Base-by-base conservation (phyloP, 345 rosid species). In the Luvunga scandens region DNA sequence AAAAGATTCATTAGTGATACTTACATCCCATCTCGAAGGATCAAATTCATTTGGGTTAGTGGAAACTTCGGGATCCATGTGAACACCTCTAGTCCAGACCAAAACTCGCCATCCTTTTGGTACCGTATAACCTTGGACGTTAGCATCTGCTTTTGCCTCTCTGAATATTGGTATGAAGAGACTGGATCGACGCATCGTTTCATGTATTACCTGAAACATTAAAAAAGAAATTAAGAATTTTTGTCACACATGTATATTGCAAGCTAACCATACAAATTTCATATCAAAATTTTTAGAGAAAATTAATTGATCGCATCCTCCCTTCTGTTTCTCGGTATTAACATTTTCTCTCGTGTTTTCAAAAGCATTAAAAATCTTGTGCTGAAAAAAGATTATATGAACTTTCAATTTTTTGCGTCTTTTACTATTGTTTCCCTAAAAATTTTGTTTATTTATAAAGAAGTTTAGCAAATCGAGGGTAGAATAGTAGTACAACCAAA, bases 51-150 rank as follows among this genome's bases (percentile, higher is more conserved):
- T 77, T 8, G 91, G 91, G 62, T 87, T 69, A 1, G 80, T 31
- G 69, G 79, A 83, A 67, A 75, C 59, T 76, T 87, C 84, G 62
- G 88, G 80, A 69, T 88, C 87, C 73, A 83, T 68, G 38, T 88
- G 91, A 62, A 87, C 86, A 45, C 79, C 84, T 60, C 90, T 88
- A 73, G 76, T 82, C 88, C 91, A 87, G 6, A 86, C 81, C 75
- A 88, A 55, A 67, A 88, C 87, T 71, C 84, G 86, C 93, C 91
- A 90, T 4, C 90, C 91, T 81, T 88, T 86, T 48, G 91, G 91
- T 48, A 89, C 77, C n/a, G 83, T 57, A 30, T 88, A 88, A 60
- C 88, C 86, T 60, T 71, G 77, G 18, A 81, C 28, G 2, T 36
- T 30, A 38, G 75, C 78, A 77, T 86, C 81, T 5, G n/a, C 27